Base-by-base conservation (phyloP, 2,329 filamentous ascomycete species). In the Aspergillus tanneri region DNA sequence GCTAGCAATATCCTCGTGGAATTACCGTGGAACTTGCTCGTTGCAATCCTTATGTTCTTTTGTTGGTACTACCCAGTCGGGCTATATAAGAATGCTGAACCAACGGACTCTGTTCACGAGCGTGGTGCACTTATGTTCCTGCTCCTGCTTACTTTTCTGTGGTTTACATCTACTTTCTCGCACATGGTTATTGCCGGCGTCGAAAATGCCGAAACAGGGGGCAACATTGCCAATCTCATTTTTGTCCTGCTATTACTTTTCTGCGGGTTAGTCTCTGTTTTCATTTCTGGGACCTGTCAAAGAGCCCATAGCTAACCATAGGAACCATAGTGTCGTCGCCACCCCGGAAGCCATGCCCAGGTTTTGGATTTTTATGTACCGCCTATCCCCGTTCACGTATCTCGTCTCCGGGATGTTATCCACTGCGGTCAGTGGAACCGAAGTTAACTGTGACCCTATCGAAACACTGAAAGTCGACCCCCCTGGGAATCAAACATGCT, bases 1-100 rank as follows among this genome's bases (percentile, higher is more conserved):
- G 71, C 90, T n/a, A 83, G 85, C 41, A 86, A 90, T 65, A 87
- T 95, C 56, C 71, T 90, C 22, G 88, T 90, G 48, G 90, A 96
- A 67, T 71, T 95, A 1, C 88, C 89, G 0, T 95, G 87, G 40
- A 32, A 43, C 30, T 9, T 34, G 30, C 16, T 34, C 1, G 30
- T 34, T 5, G 30, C 30, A 5, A 34, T 34, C 5, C 11, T 34
- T 14, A 34, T 34, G 30, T 34, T 18, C 16, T 5, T 34, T 5
- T 34, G 30, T 34, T 34, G 30, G 30, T 34, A 34, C 5, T 34
- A 34, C 11, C 30, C 30, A 9, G 30, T 34, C 19, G 30, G 30
- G 9, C 12, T 34, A 18, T 34, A 34, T 19, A 14, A 34, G 8
- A 34, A 34, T 19, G 30, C 30, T 18, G 30, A 34, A 18, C 30